A percentile compares a stretch with the other conserved stretches of the same genome.
These are phyloP conservation scores for Fagopyrum homotropicum DNA, from an alignment of 148 eudicot genomes.

Conservation along the genomic window DNA sequence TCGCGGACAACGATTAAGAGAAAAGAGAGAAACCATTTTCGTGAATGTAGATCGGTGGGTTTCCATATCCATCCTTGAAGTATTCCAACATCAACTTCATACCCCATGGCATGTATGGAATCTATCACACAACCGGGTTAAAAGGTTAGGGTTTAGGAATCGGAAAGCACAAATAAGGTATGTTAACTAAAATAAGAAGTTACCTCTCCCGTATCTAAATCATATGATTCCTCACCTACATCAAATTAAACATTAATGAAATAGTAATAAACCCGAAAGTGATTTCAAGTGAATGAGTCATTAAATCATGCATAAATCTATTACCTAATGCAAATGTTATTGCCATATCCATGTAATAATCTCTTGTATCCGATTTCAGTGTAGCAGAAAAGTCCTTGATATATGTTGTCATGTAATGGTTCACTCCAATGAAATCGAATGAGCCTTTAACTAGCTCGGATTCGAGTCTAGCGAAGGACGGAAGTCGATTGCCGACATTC, in stretches of 20 bases:
- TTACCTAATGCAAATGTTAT: no score
- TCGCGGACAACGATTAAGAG: not conserved
- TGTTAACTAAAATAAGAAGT: no score
- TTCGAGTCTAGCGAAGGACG: constrained; percentile 37
- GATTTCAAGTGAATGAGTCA: no score
- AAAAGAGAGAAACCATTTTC: constrained; percentile 32
- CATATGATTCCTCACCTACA: no score
- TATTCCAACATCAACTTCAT: constrained; percentile 29
- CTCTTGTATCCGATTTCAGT: constrained; percentile 18
- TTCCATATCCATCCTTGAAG: constrained; percentile 32
- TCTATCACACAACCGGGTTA: constrained; percentile 13
- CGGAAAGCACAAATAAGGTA: not conserved
- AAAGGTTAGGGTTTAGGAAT: not conserved
- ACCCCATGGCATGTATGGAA: constrained; percentile 24
- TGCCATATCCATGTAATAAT: constrained; percentile 14
- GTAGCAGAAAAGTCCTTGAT: constrained; percentile 30
- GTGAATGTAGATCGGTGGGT: constrained; percentile 37
- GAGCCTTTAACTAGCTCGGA: constrained; percentile 42
- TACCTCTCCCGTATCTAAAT: no score
- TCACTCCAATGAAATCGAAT: constrained; percentile 54
- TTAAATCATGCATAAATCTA: no score
- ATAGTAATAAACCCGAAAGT: no score
- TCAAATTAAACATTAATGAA: no score
- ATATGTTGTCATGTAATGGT: constrained; percentile 27
- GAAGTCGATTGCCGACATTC: constrained; percentile 33